Evolutionary conservation across 495 filamentous ascomycete species (phyloP).

Genomic region (Cairneyella variabilis): DNA sequence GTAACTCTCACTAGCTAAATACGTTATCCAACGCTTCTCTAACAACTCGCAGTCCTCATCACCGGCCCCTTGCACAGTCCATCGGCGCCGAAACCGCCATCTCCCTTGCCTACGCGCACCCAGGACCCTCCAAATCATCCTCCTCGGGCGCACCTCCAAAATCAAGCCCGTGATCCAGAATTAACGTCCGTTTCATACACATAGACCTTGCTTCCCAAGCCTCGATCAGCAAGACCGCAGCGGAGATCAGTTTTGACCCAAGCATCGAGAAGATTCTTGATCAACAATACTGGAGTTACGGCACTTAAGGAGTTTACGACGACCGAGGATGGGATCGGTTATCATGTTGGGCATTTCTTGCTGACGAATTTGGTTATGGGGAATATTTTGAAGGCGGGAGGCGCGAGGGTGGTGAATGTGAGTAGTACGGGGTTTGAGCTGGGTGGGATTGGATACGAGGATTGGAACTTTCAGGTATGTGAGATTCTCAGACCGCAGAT

Average conservation of each 20-base stretch:
- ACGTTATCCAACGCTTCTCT: not conserved
- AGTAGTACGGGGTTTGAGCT: constrained; percentile 5
- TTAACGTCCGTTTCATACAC: constrained; percentile 1
- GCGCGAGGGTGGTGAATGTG: constrained; percentile 17
- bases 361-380: constrained; percentile 51
- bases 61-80: constrained; percentile 42
- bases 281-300: constrained; percentile 34
- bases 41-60: constrained; percentile 23
- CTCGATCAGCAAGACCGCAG: constrained; percentile 12
- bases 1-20: constrained; percentile 13
- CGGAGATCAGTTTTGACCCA: constrained; percentile 5
- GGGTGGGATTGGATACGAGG: constrained; percentile 11
- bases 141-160: constrained; percentile 36
- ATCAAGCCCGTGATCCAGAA: constrained; percentile 32
- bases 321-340: constrained; percentile 42
- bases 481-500: not conserved
- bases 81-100: constrained; percentile 45
- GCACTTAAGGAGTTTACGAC: not conserved
- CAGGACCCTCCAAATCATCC: constrained; percentile 40
- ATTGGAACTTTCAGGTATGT: constrained; percentile 17
- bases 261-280: constrained; percentile 13
- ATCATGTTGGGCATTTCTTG: constrained; percentile 57
- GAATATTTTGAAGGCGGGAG: constrained; percentile 1
- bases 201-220: constrained; percentile 10
- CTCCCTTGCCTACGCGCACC: constrained; percentile 37